Percentiles rank a stretch among this genome's conserved stretches.
Conservation (phyloP, 2,329 filamentous ascomycete genomes). For the Cladosporium sp. region DNA sequence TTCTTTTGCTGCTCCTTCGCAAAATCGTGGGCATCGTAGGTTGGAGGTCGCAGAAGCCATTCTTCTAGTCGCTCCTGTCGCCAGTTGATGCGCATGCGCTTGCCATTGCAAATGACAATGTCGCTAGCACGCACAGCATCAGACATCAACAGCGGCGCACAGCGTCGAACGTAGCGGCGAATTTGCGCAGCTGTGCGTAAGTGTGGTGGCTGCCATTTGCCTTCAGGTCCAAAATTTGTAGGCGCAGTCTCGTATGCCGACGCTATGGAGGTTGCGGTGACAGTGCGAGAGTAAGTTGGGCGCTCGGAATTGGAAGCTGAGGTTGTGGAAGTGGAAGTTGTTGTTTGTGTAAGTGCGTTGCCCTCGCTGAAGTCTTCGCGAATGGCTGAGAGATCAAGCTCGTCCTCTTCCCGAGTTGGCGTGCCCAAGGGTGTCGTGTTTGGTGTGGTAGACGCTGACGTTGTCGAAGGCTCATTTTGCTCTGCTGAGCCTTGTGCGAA, state of each 20-base stretch:
- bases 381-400: conserved; percentile 32
- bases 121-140: conserved; percentile 44
- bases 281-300: conserved; percentile 22
- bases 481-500: conserved; percentile 27
- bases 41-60: conserved; percentile 41
- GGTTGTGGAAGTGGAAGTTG: conserved; percentile 3
- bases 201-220: conserved; percentile 34
- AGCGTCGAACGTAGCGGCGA: conserved; percentile 45
- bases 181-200: conserved; percentile 33
- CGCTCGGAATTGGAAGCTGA: conserved; percentile 14
- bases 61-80: conserved; percentile 39
- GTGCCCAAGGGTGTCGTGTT: conserved; percentile 9
- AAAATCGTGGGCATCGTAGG: conserved; percentile 29
- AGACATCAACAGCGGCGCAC: conserved; percentile 42
- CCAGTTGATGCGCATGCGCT: conserved; percentile 42
- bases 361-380: conserved; percentile 26
- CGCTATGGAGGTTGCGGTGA: conserved; percentile 23
- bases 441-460: not conserved
- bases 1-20: not conserved
- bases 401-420: conserved; percentile 30
- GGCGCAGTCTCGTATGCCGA: conserved; percentile 24
- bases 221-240: conserved; percentile 27
- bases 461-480: not conserved
- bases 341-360: not conserved
- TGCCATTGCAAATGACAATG: conserved; percentile 40